Conservation (phyloP, 805 yeast genomes). For the Candida manassasensis region DNA sequence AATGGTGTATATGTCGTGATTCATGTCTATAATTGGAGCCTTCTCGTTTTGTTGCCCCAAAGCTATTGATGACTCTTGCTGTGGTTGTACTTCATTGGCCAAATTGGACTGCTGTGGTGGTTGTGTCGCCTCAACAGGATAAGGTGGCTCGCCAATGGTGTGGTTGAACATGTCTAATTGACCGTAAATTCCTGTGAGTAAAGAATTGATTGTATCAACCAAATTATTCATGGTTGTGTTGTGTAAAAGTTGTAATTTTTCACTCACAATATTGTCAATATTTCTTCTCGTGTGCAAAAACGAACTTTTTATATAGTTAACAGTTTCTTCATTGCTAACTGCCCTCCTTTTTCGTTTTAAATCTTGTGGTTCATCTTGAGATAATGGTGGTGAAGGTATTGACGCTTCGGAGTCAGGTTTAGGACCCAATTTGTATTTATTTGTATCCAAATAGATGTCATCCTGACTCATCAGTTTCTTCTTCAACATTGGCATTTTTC, state of each 20-base stretch:
- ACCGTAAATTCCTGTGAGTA: conserved; percentile 4
- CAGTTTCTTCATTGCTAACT: conserved; percentile 3
- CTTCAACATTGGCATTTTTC: neutral
- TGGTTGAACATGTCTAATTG: conserved; percentile 4
- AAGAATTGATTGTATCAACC: conserved; percentile 5
- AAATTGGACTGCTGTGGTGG: neutral
- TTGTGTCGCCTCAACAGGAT: neutral
- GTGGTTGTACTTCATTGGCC: neutral
- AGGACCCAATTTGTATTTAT: neutral
- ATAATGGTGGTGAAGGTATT: conserved; percentile 4
- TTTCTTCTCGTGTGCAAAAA: conserved; percentile 5
- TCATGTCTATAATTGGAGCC: conserved; percentile 9
- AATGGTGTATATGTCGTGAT: conserved; percentile 10
- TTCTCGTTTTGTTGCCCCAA: neutral
- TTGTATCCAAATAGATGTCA: too few species aligned
- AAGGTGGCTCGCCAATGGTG: conserved; percentile 4
- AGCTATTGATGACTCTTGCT: neutral
- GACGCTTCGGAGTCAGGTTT: neutral
- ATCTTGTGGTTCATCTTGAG: conserved; percentile 2
- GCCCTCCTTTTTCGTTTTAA: conserved; percentile 1
- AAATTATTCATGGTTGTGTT: conserved; percentile 5
- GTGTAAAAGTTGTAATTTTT: conserved; percentile 5
- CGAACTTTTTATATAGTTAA: conserved; percentile 1
- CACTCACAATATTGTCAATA: conserved; percentile 4
- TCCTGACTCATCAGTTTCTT: neutral